Percentiles rank a stretch among this genome's conserved stretches.
Evolutionary conservation across 352 stramenopile genomes (phyloP).

Genomic region (Phytophthora kernoviae): DNA sequence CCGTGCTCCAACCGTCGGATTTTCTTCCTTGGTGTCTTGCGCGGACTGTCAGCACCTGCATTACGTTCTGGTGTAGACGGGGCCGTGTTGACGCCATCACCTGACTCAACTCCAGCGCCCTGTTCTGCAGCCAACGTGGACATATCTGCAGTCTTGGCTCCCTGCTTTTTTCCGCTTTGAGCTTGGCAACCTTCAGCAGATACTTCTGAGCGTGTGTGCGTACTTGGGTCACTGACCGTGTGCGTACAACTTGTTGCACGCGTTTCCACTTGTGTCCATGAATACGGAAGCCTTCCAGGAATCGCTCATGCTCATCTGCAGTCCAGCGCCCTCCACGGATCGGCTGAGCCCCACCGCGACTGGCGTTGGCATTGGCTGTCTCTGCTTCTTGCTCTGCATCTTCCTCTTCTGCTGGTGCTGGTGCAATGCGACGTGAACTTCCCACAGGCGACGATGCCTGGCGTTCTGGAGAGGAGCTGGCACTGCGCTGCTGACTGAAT

Average conservation of each 20-base stretch:
- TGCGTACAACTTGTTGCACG: slow-evolving; percentile 88
- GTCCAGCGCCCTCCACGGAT: slow-evolving; percentile 87
- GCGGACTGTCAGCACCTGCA: slow-evolving; percentile 25
- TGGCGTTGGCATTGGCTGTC: slow-evolving; percentile 13
- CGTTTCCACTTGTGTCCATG: slow-evolving; percentile 92
- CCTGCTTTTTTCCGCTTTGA: slow-evolving; percentile 85
- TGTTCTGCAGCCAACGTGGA: slow-evolving; percentile 20
- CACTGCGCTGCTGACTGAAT: slow-evolving; percentile 25
- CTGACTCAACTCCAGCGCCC: slow-evolving; percentile 13
- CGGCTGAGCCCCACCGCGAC: slow-evolving; percentile 28
- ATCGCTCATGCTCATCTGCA: slow-evolving; percentile 86
- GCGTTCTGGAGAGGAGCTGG: slow-evolving; percentile 32
- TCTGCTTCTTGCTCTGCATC: slow-evolving; percentile 64
- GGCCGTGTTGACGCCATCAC: slow-evolving; percentile 34
- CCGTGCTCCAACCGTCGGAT: slow-evolving; percentile 46
- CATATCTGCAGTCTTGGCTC: slow-evolving; percentile 34
- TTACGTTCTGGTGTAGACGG: slow-evolving; percentile 44
- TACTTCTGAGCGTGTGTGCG: slow-evolving; percentile 91
- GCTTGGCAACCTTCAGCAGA: slow-evolving; percentile 89
- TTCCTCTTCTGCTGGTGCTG: slow-evolving; percentile 70
- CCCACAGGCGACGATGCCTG: slow-evolving; percentile 30
- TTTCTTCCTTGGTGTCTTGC: slow-evolving; percentile 62
- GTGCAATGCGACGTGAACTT: slow-evolving; percentile 52
- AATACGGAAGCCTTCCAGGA: slow-evolving; percentile 84
- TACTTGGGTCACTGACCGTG: slow-evolving; percentile 88